A percentile compares a stretch with the other conserved stretches of the same genome.
phyloP scores from a whole-genome alignment of 495 filamentous ascomycete species.

The Amniculicola lignicola region DNA sequence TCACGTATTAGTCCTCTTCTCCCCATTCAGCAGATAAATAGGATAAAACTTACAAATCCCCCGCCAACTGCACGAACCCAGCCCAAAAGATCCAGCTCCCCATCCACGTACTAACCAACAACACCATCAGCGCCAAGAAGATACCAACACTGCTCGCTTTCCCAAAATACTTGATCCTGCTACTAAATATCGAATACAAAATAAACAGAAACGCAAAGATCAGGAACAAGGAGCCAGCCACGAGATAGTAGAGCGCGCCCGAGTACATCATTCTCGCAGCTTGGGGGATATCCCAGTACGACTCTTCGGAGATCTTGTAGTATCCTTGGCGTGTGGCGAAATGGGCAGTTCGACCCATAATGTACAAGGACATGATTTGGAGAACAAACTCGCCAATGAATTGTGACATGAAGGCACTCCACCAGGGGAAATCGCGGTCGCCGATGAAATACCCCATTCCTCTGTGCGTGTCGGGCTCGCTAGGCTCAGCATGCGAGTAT shows the following conservation, averaged over 20 bases:
- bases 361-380: conserved; percentile 8
- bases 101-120: conserved; percentile 16
- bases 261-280: conserved; percentile 14
- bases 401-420: conserved; percentile 10
- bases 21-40: neutral
- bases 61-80: conserved; percentile 18
- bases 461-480: neutral
- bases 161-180: neutral
- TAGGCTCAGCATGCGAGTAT: too few species aligned
- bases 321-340: conserved; percentile 10
- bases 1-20: too few species aligned
- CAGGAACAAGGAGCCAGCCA: conserved; percentile 1
- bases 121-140: neutral
- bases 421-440: conserved; percentile 6
- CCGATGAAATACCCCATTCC: neutral
- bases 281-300: neutral
- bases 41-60: conserved; percentile 8
- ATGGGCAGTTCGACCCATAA: conserved; percentile 12
- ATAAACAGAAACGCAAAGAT: neutral
- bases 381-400: conserved; percentile 14
- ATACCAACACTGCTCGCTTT: neutral
- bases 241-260: conserved; percentile 16
- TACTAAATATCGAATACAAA: neutral
- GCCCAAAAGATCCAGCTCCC: conserved; percentile 26
- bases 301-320: neutral